Evolutionary conservation across 257 asterid species (phyloP).

Genomic region (Solanum etuberosum): DNA sequence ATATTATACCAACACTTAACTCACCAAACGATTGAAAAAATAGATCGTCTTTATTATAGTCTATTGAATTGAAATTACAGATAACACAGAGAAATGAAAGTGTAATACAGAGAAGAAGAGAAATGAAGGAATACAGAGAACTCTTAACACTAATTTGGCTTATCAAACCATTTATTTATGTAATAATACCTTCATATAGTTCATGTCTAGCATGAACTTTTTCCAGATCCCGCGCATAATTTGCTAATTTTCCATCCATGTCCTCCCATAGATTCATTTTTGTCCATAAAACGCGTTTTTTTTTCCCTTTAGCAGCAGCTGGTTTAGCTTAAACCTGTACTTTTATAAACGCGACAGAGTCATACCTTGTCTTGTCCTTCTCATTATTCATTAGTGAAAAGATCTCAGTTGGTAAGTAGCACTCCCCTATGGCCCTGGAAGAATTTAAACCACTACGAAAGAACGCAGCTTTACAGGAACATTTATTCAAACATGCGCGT

Average conservation of each 20-base stretch:
- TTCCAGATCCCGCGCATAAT: not conserved
- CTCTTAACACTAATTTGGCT: not conserved
- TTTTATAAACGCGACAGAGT: slow-evolving; percentile 6
- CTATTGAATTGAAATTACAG: not conserved
- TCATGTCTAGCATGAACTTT: not conserved
- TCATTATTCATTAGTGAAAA: not conserved
- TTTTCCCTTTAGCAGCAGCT: not conserved
- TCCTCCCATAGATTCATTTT: not conserved
- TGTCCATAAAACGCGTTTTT: not conserved
- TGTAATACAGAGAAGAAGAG: not conserved
- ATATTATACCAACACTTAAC: not conserved
- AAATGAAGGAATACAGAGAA: not conserved
- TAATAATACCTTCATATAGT: not conserved
- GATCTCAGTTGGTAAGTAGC: slow-evolving; percentile 1
- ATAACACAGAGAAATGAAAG: not conserved
- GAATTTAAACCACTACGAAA: not conserved
- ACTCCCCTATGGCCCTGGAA: not conserved
- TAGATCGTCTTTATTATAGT: not conserved
- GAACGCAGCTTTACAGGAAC: slow-evolving; percentile 13
- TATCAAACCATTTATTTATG: not conserved
- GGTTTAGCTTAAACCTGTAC: slow-evolving; percentile 2
- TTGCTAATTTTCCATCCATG: not conserved
- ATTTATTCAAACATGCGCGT: not conserved
- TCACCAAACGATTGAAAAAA: not conserved
- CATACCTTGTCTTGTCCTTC: not conserved